These are phyloP conservation scores for Arabis hirsuta DNA, from an alignment of 345 rosid species.

Conservation along the genomic window DNA sequence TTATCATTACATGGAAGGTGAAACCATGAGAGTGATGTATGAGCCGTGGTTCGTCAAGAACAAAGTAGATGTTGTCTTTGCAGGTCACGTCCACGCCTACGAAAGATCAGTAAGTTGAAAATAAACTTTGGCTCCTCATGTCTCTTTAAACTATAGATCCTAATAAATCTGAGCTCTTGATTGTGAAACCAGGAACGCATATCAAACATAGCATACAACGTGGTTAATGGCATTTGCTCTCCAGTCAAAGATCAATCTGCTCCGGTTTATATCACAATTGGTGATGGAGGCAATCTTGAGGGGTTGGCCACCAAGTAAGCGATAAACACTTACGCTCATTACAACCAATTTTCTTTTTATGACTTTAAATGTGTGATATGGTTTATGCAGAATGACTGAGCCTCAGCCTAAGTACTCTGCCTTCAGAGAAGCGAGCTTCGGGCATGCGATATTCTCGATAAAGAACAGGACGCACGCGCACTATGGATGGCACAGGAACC, in stretches of 20 bases:
- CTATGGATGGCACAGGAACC: slow-evolving; percentile 86
- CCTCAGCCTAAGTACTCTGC: slow-evolving; percentile 95
- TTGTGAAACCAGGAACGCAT: slow-evolving; percentile 68
- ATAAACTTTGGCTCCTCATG: background rate
- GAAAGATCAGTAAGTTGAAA: slow-evolving; percentile 98
- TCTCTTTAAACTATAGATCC: background rate
- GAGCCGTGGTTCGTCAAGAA: slow-evolving; percentile 74
- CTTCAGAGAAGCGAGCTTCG: slow-evolving; percentile 88
- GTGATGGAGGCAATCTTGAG: slow-evolving; percentile 90
- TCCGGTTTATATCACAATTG: slow-evolving; percentile 79
- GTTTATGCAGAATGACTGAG: slow-evolving; percentile 68
- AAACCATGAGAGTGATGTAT: slow-evolving; percentile 92
- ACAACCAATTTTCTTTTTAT: background rate
- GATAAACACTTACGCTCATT: background rate
- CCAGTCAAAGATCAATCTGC: slow-evolving; percentile 73
- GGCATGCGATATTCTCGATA: slow-evolving; percentile 79
- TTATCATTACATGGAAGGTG: slow-evolving; percentile 97
- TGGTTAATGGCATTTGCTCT: slow-evolving; percentile 59
- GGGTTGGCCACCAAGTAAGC: slow-evolving; percentile 80
- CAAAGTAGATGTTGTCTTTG: slow-evolving; percentile 86
- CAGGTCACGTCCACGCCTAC: slow-evolving; percentile 95
- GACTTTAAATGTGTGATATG: background rate
- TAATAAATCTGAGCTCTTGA: background rate
- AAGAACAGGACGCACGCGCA: slow-evolving; percentile 85
- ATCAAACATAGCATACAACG: slow-evolving; percentile 76